These are phyloP conservation scores for Ophiosphaerella narmari DNA, from an alignment of 2,329 filamentous ascomycete species.

Conservation along the genomic window DNA sequence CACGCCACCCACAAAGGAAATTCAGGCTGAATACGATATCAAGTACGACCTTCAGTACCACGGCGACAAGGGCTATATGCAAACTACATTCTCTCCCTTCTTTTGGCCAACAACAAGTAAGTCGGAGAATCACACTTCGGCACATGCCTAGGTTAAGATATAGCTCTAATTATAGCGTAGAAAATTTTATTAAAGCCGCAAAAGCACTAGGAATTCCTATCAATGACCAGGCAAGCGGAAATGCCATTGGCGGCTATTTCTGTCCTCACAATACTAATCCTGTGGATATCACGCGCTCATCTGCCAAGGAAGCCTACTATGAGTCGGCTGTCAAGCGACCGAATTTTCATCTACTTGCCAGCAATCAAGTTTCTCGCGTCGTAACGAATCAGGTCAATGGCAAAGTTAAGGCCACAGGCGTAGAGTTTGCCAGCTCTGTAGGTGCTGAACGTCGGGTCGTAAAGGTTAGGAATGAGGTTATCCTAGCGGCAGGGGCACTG, in stretches of 20 bases:
- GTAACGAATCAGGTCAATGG: conserved; percentile 12
- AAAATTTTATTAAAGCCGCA: conserved; percentile 24
- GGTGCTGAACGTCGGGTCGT: conserved; percentile 11
- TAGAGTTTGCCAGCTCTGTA: conserved; percentile 25
- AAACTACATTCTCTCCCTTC: conserved; percentile 23
- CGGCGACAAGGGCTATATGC: conserved; percentile 21
- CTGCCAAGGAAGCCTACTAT: conserved; percentile 27
- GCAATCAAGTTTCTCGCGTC: conserved; percentile 18
- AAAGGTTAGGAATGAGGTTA: conserved; percentile 27
- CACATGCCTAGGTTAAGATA: not conserved
- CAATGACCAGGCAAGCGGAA: conserved; percentile 25
- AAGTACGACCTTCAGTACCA: conserved; percentile 16
- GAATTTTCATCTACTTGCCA: conserved; percentile 27
- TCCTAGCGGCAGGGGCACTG: conserved; percentile 31
- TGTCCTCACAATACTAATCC: conserved; percentile 24
- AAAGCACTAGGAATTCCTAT: conserved; percentile 18
- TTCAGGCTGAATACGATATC: conserved; percentile 26
- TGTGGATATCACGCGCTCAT: conserved; percentile 16
- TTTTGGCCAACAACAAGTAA: conserved; percentile 29
- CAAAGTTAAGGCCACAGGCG: conserved; percentile 18
- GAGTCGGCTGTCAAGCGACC: conserved; percentile 15
- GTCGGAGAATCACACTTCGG: not conserved
- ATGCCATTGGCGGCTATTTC: conserved; percentile 27
- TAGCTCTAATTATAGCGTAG: conserved; percentile 1
- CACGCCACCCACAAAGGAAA: conserved; percentile 18